Conservation (phyloP, 345 rosid species). For the Salix purpurea region DNA sequence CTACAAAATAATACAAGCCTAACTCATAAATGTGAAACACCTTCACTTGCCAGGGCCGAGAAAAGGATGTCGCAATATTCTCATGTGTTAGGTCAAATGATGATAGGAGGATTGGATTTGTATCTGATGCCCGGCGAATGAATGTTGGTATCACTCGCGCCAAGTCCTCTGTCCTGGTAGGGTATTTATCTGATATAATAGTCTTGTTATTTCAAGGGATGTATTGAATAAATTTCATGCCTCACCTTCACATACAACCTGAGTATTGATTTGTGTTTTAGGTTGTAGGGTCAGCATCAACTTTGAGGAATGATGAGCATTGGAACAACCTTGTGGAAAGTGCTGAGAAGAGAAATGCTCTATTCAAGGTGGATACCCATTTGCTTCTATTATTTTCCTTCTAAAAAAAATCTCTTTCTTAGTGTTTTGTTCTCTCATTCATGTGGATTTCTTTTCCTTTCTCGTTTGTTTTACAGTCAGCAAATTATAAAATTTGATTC, state of each 20-base stretch:
- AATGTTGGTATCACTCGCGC: slow-evolving; percentile 95
- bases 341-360: slow-evolving; percentile 55
- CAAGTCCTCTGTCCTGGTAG: slow-evolving; percentile 86
- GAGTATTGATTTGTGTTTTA: slow-evolving; percentile 23
- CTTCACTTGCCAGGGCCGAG: slow-evolving; percentile 65
- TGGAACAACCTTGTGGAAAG: slow-evolving; percentile 76
- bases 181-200: not conserved
- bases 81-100: slow-evolving; percentile 87
- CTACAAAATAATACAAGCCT: not conserved
- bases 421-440: not conserved
- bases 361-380: slow-evolving; percentile 52
- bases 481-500: not conserved
- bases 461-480: too few relatives aligned
- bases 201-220: not conserved
- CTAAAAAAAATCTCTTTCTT: not conserved
- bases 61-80: slow-evolving; percentile 88
- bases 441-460: not conserved
- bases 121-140: slow-evolving; percentile 84
- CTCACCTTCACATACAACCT: not conserved
- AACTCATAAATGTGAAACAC: not conserved
- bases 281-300: slow-evolving; percentile 90
- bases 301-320: slow-evolving; percentile 64
- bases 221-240: not conserved
- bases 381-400: not conserved
- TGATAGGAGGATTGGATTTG: slow-evolving; percentile 68